Evolutionary conservation across 1,284 basidiomycete species (phyloP), one percentile per base, ranked within the genome.

Genomic region (Jaminaea rosea): DNA sequence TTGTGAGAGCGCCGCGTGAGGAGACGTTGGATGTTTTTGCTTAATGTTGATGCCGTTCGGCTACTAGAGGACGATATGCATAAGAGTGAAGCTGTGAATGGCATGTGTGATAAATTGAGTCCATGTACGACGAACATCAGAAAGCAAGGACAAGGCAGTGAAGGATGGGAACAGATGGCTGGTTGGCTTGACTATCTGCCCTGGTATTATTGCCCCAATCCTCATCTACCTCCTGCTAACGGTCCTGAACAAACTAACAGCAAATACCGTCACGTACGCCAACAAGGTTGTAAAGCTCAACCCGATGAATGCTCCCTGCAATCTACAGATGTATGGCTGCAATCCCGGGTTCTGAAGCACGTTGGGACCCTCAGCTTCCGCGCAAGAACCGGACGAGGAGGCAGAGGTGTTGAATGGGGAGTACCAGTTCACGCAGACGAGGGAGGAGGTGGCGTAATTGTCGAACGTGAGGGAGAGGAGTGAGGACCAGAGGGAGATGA

Each of bases 401-500:
- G 23, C 15, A 15, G 23, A 44, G 9, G 8, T 37, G 36, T 6
- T 9, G 81, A 79, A 10, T 79, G 78, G 4, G 85, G 73, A 53
- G 80, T 65, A 68, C 80, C 84, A 75, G 24, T 0, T 83, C 80
- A 65, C 51, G 53, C 89, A 93, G 29, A 85, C 83, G 50, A 92
- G 81, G 26, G 83, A 77, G 26, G 88, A 88, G 3, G 88, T 91
- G 75, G 91, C 88, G 75, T 85, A 89, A 70, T 92, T 89, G 78
- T 93, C 88, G 73, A 92, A 88, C 53, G 82, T 83, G 47, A 92
- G 82, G 11, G 87, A 85, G 41, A 93, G 80, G 27, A 86, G 84
- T n/a, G 88, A 86, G 54, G 87, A 88, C 88, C 89, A 93, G 19
- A 86, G 81, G 75, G 87, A 90, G 55, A 93, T 88, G 70, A 90